Evolutionary conservation across 2,329 filamentous ascomycete species (phyloP), one percentile per base, ranked within the genome.

Genomic region (Didymella sp.): DNA sequence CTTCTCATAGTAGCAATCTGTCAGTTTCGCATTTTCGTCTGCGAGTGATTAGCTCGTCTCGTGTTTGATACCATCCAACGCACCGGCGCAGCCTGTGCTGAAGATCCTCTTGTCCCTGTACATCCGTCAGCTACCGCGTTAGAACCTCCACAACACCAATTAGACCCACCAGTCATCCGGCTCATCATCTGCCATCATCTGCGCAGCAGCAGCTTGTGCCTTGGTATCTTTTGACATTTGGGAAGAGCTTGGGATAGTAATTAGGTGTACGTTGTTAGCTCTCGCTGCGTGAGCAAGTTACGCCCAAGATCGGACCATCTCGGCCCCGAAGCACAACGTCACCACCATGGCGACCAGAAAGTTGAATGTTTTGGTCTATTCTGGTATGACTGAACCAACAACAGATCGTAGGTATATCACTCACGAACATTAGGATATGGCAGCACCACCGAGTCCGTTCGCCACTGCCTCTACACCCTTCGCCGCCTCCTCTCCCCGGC

Each of bases 21-120:
- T 97, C 87, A 99, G 85, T 72, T 87, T 93, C 51, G 85, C 81
- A 72, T 98, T 96, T 73, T 98, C 94, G 21, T 86, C 94, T 97
- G 64, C 3, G 17, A 3, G 5, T 19, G 13, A 22, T 57, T 30
- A 57, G 54, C n/a, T 5, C 3, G 37, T 17, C 6, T 13, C 15
- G 13, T 5, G 19, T 17, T 45, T 27, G 19, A 8, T 24, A 19
- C n/a, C 13, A 13, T 12, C 17, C 9, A 13, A 59, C 61, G 13
- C 79, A 96, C 94, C 88, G 77, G 92, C 86, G 73, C 94, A 98
- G 56, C 94, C 95, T 2, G 94, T 98, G 81, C 92, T 96, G 81
- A 92, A 96, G 77, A 98, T 98, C 73, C 95, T 85, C 84, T 96
- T 94, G 81, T 98, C 93, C 94, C 94, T 98, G 74, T 67, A 37